These are phyloP conservation scores for Paulownia fortunei DNA, from an alignment of 257 asterid genomes.

Conservation along the genomic window DNA sequence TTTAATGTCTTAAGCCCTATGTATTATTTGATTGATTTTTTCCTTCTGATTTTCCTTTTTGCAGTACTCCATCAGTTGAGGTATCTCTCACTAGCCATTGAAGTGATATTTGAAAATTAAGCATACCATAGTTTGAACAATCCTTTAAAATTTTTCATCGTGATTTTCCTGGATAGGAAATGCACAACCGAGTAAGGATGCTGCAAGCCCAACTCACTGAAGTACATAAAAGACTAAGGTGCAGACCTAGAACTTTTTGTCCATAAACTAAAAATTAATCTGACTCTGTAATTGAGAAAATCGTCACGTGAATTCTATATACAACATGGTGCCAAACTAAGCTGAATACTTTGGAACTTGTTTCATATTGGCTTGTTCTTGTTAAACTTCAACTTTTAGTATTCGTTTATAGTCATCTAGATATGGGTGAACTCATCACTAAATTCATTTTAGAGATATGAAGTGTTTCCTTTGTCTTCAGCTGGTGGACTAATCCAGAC, in stretches of 20 bases:
- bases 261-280: conserved; percentile 3
- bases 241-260: conserved; percentile 27
- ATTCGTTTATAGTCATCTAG: not conserved
- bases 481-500: conserved; percentile 89
- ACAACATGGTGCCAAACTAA: not conserved
- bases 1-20: conserved; percentile 10
- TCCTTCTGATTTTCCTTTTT: conserved; percentile 27
- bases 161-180: conserved; percentile 59
- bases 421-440: conserved; percentile 1
- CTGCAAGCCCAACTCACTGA: conserved; percentile 62
- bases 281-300: not conserved
- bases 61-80: conserved; percentile 81
- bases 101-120: conserved; percentile 13
- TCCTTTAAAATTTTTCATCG: conserved; percentile 2
- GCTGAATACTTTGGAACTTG: not conserved
- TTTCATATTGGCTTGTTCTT: not conserved
- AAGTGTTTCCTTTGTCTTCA: conserved; percentile 34
- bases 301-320: not conserved
- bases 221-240: conserved; percentile 63
- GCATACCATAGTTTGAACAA: not conserved
- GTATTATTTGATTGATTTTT: conserved; percentile 16
- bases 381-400: not conserved
- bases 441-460: not conserved
- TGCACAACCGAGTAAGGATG: conserved; percentile 55
- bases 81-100: conserved; percentile 37